Conservation (phyloP, 2,329 filamentous ascomycete genomes). For the Trichoderma lentiforme region DNA sequence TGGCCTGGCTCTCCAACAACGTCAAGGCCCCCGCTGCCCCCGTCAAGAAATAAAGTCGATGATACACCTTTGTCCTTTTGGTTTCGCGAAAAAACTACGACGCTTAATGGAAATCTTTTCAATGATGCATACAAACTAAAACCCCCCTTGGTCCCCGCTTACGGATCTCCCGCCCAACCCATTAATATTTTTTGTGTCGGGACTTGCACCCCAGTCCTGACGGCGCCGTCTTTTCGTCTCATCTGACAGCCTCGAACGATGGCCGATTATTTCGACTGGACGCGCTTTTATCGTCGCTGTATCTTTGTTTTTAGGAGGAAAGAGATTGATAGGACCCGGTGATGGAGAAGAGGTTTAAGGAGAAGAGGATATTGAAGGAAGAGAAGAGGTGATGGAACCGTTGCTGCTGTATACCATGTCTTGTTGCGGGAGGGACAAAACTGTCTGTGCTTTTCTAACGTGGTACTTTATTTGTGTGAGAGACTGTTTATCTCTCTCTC, state of each 20-base stretch:
- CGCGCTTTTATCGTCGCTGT: not conserved
- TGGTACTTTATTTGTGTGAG: not conserved
- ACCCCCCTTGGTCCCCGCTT: not conserved
- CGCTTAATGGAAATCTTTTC: slow-evolving; percentile 8
- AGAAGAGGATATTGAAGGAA: not conserved
- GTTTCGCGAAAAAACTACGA: slow-evolving; percentile 15
- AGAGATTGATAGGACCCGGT: not conserved
- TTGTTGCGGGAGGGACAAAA: slow-evolving; percentile 7
- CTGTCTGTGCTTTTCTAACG: slow-evolving; percentile 11
- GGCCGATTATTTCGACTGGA: not conserved
- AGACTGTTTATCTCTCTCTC: not conserved
- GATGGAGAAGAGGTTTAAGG: not conserved
- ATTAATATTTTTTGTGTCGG: not conserved
- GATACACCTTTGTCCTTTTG: not conserved
- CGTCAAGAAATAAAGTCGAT: slow-evolving; percentile 48
- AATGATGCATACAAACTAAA: slow-evolving; percentile 9
- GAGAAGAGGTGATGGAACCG: not conserved
- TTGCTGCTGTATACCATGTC: slow-evolving; percentile 8
- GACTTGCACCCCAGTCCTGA: not conserved
- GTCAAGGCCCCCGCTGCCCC: slow-evolving; percentile 63
- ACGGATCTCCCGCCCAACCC: slow-evolving; percentile 1
- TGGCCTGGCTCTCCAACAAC: slow-evolving; percentile 82
- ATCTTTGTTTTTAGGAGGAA: not conserved
- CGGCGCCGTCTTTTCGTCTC: not conserved
- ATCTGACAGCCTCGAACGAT: too few relatives aligned